Evolutionary conservation across 176 grass and related monocot genomes (phyloP), one percentile per base, ranked within the genome.

Genomic region (Poa annua): DNA sequence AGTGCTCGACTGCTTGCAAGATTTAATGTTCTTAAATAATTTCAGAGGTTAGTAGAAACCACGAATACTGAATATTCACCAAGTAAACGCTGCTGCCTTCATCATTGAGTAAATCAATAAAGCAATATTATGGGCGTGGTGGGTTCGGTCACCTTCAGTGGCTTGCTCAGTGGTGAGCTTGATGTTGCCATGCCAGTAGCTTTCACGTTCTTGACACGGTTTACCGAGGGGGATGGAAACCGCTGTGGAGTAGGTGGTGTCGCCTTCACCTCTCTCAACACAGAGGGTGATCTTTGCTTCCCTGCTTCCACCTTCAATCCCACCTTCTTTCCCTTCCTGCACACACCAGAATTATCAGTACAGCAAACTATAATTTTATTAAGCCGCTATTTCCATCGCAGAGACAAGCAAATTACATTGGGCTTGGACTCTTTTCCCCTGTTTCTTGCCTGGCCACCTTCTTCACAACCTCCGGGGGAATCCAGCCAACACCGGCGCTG

Each of bases 191-290:
- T 20, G 64, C 60, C 81, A 75, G 82, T 57, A 75, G 75, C 76
- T 89, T 88, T 92, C 55, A 84, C 81, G 55, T 89, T 77, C 71
- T 83, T 87, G n/a, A 80, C 60, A 33, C 78, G 88, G 51, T 85
- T 86, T 20, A 39, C 49, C 7, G 84, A 94, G 63, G 93, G 96
- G 5, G 93, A 94, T 75, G 90, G 88, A 83, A 99, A 93, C 44
- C 91, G 87, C 57, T 96, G 93, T 0, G 93, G 96, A 55, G 96
- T 99, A 2, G 96, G 96, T 26, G 96, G 96, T 67, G 80, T 87
- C 8, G 90, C 96, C 82, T 90, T 91, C 67, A 93, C 91, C 83
- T 99, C 93, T 51, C 81, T 99, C 45, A 93, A 60, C 77, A 88
- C 85, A 82, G 59, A 62, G 56, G 88, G 82, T 34, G 87, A 86